phyloP scores from a whole-genome alignment of 305 asterid genomes.

The Striga hermonthica region DNA sequence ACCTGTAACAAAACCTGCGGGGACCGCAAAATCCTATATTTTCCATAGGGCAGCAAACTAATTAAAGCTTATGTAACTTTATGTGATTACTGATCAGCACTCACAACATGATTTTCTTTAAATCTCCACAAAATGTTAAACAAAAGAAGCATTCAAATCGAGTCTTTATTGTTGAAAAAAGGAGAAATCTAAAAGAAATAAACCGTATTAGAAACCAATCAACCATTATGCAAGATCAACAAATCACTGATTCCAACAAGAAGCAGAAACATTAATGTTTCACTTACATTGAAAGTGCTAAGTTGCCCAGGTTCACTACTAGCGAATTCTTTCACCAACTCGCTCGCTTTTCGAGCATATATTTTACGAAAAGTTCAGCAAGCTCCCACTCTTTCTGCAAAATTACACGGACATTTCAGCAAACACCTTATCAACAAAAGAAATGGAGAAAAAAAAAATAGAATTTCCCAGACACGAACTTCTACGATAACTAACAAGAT shows the following conservation, averaged over 20 bases:
- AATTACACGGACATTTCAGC: constrained; percentile 41
- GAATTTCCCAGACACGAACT: background rate
- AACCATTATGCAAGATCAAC: constrained; percentile 15
- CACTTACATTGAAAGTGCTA: constrained; percentile 60
- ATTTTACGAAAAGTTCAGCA: constrained; percentile 35
- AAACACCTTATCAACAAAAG: constrained; percentile 34
- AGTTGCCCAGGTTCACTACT: constrained; percentile 75
- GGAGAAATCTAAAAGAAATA: no score
- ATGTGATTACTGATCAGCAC: background rate
- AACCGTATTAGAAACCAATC: no score
- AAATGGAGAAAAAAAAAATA: background rate
- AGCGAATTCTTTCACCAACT: constrained; percentile 66
- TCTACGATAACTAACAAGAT: no score
- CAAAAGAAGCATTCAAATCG: no score
- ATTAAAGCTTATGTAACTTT: constrained; percentile 8
- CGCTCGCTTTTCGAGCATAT: constrained; percentile 71
- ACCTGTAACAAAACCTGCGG: no score
- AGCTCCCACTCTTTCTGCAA: constrained; percentile 29
- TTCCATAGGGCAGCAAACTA: no score
- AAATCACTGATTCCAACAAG: background rate
- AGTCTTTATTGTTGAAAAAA: no score
- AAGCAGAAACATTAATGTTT: background rate
- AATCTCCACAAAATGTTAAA: background rate
- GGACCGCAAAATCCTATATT: no score
- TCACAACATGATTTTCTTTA: background rate